phyloP scores from a whole-genome alignment of 2,329 filamentous ascomycete species.

The Aureobasidium namibiae region DNA sequence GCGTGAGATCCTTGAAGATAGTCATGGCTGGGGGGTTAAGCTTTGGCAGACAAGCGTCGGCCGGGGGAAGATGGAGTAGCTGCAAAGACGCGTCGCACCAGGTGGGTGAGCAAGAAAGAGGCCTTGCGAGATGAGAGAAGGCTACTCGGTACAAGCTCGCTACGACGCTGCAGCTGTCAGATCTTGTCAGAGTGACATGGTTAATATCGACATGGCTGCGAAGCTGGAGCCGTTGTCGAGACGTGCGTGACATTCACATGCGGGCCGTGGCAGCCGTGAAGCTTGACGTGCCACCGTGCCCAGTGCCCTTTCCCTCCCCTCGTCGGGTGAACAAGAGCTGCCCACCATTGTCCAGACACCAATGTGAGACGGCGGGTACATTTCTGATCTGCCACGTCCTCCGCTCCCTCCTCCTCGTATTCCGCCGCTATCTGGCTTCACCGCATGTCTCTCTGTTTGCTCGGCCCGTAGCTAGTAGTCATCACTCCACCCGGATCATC shows the following conservation, averaged over 20 bases:
- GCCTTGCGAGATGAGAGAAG: neutral
- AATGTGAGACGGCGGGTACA: neutral
- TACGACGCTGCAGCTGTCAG: neutral
- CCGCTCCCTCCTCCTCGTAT: neutral
- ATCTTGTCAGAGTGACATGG: neutral
- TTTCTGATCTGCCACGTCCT: neutral
- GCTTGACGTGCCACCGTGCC: neutral
- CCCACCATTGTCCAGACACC: neutral
- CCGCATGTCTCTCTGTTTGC: neutral
- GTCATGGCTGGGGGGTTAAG: constrained; percentile 25
- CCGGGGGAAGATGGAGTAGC: neutral
- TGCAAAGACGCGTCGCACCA: neutral
- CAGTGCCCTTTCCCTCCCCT: no score
- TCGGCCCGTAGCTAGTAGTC: neutral
- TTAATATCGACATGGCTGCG: neutral
- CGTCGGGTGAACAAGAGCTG: neutral
- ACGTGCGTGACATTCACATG: neutral
- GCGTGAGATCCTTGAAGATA: constrained; percentile 48
- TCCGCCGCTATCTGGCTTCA: neutral
- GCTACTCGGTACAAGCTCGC: neutral
- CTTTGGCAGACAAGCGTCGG: neutral
- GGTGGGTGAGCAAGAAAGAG: neutral
- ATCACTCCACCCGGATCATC: neutral
- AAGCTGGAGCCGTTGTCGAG: neutral
- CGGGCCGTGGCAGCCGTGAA: constrained; percentile 1